Base-by-base conservation (phyloP, 139 green algal species). In the Volvox reticuliferus region DNA sequence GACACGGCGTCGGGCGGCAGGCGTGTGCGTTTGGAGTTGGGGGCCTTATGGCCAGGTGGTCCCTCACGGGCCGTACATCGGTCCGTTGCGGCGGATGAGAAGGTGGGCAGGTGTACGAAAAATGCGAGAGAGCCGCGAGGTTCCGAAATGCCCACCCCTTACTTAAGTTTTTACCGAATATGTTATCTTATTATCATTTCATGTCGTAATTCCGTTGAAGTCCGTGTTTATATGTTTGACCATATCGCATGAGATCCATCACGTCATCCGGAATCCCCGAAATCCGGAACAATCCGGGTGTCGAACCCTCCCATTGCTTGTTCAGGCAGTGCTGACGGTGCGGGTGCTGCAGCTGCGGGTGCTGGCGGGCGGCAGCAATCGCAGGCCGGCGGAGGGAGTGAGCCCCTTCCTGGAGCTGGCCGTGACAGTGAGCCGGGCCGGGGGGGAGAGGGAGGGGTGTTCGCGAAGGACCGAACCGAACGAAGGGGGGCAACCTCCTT, bases 401-500 rank as follows among this genome's bases (percentile, higher is more conserved):
- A 71, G 81, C 69, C 85, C 69, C 37, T 89, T 82, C 14, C 37
- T 89, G 69, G 85, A 89, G 85, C 85, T 89, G 68, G 69, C 71
- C n/a, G 28, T 82, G 85, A 68, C 81, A 68, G 83, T 88, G 83
- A 17, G 82, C 12, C 22, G 77, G 77, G 77, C 24, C 17, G 19
- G 77, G 77, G 30, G 77, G 30, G 33, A 20, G 33, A 36, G 36
- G 79, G 36, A 50, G 20, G 21, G 14, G 79, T 24, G 79, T 18
- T 35, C 24, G 79, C 79, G 36, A 28, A 14, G 79, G 36, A 30
- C 71, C 18, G 71, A 30, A 30, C 71, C 28, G 71, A 30, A 20
- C 2, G 75, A 30, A 55, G 71, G 2, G 71, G 26, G 26, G 71
- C 28, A 79, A 2, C 24, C 2, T 75, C 22, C 3, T 12, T 28